Base-by-base conservation (phyloP, 805 yeast species). In the Starmerella khaoyaiensis region DNA sequence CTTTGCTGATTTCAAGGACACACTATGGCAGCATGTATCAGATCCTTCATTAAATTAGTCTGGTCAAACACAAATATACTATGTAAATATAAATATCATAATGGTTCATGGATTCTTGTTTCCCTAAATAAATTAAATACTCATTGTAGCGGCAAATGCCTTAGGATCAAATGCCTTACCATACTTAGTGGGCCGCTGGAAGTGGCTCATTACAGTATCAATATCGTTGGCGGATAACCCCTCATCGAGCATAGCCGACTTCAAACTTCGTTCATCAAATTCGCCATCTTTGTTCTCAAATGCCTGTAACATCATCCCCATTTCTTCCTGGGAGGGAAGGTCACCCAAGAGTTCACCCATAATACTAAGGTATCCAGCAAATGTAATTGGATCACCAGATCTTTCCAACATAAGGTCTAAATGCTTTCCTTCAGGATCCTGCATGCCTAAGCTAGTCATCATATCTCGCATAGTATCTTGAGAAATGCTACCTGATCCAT, bases 11-110 rank as follows among this genome's bases (percentile, higher is more conserved):
- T 42, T 63, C 39, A 41, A 42, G 36, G 50, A 48, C 21, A 37
- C 47, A 8, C 41, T 51, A n/a, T 51, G 60, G 15, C 48, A 54
- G 12, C 39, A 41, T n/a, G 48, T 47, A 21, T 56, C 62, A 3
- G 47, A 52, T 14, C 52, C 54, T 4, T 28, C 31, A 3, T 41
- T 45, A n/a, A 21, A 35, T 10, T 40, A 32, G 28, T 14, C 14
- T 17, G 25, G 11, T 19, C 11, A 27, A 8, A 15, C 6, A 22
- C 14, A 28, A 6, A 28, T 28, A 28, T n/a, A n/a, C 18, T 5
- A 31, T 26, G 12, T n/a, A 26, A 27, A n/a, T n/a, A n/a, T n/a
- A n/a, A n/a, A n/a, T n/a, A n/a, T n/a, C 26, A 23, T 23, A 23
- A 23, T 23, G 11, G 26, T 11, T 23, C 26, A 23, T 23, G n/a